Conservation (phyloP, 2,329 filamentous ascomycete genomes). For the Diaporthe citrichinensis region DNA sequence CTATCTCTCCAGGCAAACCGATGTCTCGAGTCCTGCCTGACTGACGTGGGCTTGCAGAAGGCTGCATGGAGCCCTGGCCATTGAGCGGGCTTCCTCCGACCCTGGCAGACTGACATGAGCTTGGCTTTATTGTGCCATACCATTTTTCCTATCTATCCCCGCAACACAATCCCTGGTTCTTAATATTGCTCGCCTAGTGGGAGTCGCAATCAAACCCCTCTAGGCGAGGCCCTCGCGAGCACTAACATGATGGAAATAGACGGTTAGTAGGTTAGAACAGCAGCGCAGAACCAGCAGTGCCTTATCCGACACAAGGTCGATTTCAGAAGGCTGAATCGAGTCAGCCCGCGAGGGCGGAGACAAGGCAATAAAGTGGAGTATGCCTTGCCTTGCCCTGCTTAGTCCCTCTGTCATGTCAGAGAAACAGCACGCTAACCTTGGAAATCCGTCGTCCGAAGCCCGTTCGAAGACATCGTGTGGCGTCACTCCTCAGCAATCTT, state of each 20-base stretch:
- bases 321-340: conserved; percentile 17
- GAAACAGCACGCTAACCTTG: background rate
- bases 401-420: background rate
- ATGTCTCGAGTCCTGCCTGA: background rate
- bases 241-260: background rate
- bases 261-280: background rate
- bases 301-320: conserved; percentile 8
- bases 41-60: background rate
- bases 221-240: background rate
- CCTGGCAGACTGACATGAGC: background rate
- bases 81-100: background rate
- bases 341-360: background rate
- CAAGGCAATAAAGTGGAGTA: background rate
- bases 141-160: background rate
- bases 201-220: background rate
- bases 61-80: conserved; percentile 10
- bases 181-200: background rate
- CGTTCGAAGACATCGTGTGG: conserved; percentile 6
- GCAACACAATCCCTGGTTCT: background rate
- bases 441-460: conserved; percentile 21
- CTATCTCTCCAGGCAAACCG: background rate
- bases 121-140: background rate
- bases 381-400: conserved; percentile 1
- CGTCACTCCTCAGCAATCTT: conserved; percentile 6
- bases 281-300: background rate